A percentile compares a stretch with the other conserved stretches of the same genome.
Evolutionary conservation across 2,329 filamentous ascomycete species (phyloP).

Genomic region (Aspergillus sp.): DNA sequence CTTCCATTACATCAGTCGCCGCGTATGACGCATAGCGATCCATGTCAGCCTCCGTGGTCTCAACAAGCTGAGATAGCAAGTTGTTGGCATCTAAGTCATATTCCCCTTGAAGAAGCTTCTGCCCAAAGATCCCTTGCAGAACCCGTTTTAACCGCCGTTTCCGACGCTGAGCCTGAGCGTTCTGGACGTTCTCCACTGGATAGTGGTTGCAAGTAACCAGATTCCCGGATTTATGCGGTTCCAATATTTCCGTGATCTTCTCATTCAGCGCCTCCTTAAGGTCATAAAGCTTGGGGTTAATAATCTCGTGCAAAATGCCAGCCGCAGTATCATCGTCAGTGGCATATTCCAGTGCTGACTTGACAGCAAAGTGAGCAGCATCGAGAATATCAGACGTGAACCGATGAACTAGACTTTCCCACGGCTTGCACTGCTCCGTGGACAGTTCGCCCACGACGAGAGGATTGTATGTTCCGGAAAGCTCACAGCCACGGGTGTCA

Average conservation of each 20-base stretch:
- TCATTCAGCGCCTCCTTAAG: constrained; percentile 26
- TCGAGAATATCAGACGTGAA: constrained; percentile 31
- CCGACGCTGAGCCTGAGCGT: constrained; percentile 7
- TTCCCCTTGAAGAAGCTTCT: constrained; percentile 1
- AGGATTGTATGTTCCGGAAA: constrained; percentile 54
- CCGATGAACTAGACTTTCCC: constrained; percentile 34
- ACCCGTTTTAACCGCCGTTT: constrained; percentile 6
- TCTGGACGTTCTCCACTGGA: constrained; percentile 25
- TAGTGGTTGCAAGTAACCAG: constrained; percentile 31
- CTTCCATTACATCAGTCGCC: constrained; percentile 34
- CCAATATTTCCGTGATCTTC: constrained; percentile 40
- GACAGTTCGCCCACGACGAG: constrained; percentile 52
- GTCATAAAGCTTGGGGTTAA: constrained; percentile 34
- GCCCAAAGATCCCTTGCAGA: constrained; percentile 8
- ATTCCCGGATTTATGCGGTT: constrained; percentile 31
- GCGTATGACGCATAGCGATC: constrained; percentile 28
- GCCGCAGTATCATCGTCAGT: constrained; percentile 33
- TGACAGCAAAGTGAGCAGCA: constrained; percentile 27
- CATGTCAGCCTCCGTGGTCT: constrained; percentile 26
- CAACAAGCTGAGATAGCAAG: constrained; percentile 11
- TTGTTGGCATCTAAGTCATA: constrained; percentile 5
- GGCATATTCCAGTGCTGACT: constrained; percentile 24
- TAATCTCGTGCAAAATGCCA: constrained; percentile 27
- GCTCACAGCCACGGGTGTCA: constrained; percentile 46
- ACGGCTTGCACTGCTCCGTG: constrained; percentile 47